phyloP scores from a whole-genome alignment of 2,329 filamentous ascomycete species.

The Cytospora piceicola region DNA sequence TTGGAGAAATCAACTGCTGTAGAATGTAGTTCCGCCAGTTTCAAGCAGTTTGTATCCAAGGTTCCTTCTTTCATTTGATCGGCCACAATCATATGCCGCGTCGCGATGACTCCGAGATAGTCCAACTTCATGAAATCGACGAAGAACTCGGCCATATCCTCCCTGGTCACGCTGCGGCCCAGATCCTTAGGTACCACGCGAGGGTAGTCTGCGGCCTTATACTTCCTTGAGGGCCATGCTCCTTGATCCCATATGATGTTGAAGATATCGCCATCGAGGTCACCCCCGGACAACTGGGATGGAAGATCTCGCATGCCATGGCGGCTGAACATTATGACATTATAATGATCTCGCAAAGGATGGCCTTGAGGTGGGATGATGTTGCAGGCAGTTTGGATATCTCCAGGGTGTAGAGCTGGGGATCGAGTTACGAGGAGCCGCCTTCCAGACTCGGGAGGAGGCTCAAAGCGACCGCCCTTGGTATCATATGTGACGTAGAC shows the following conservation, averaged over 20 bases:
- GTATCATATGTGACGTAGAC: slow-evolving; percentile 66
- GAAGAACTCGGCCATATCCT: slow-evolving; percentile 81
- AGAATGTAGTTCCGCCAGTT: slow-evolving; percentile 67
- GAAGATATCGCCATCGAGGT: slow-evolving; percentile 83
- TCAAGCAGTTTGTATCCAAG: slow-evolving; percentile 51
- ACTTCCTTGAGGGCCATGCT: slow-evolving; percentile 49
- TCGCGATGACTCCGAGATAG: slow-evolving; percentile 68
- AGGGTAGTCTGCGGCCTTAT: slow-evolving; percentile 71
- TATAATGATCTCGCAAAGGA: slow-evolving; percentile 64
- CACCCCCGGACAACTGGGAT: slow-evolving; percentile 78
- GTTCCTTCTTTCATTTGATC: slow-evolving; percentile 61
- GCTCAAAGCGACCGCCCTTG: slow-evolving; percentile 30
- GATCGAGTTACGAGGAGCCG: slow-evolving; percentile 72
- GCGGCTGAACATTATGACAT: slow-evolving; percentile 80
- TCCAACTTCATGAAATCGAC: slow-evolving; percentile 75
- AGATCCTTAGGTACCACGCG: slow-evolving; percentile 61
- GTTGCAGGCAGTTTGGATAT: slow-evolving; percentile 70
- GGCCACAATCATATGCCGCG: slow-evolving; percentile 64
- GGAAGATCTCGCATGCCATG: slow-evolving; percentile 74
- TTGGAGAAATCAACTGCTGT: slow-evolving; percentile 78
- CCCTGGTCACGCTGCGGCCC: slow-evolving; percentile 57
- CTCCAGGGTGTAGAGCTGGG: slow-evolving; percentile 80
- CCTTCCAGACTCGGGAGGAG: slow-evolving; percentile 38
- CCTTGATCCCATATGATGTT: slow-evolving; percentile 74
- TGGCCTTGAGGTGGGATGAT: slow-evolving; percentile 63